Conservation (phyloP, 805 yeast species). For the Candida broadrunensis region DNA sequence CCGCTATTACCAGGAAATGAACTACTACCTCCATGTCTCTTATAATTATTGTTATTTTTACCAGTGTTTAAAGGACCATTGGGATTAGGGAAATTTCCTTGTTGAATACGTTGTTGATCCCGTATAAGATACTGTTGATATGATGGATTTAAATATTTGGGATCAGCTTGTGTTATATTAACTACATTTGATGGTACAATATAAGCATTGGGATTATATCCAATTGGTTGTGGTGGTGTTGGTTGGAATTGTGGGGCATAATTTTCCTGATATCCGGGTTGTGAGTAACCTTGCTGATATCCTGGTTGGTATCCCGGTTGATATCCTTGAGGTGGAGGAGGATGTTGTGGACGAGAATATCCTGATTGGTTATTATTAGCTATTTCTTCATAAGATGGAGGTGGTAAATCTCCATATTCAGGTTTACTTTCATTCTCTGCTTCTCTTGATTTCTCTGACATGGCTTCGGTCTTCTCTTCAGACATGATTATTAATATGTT, state of each 20-base stretch:
- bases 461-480: neutral
- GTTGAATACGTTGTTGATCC: conserved; percentile 27
- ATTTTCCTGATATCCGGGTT: conserved; percentile 1
- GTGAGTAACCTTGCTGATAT: neutral
- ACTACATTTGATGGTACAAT: conserved; percentile 28
- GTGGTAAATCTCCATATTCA: neutral
- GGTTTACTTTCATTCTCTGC: neutral
- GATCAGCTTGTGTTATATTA: conserved; percentile 36
- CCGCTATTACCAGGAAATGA: conserved; percentile 38
- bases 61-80: conserved; percentile 36
- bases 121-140: conserved; percentile 29
- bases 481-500: neutral
- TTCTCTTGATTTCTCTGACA: neutral
- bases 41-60: conserved; percentile 15
- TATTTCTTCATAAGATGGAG: neutral
- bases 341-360: conserved; percentile 8
- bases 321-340: neutral
- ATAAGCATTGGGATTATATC: conserved; percentile 24
- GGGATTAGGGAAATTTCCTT: conserved; percentile 32
- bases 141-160: conserved; percentile 34
- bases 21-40: conserved; percentile 21
- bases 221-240: conserved; percentile 1
- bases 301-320: conserved; percentile 5
- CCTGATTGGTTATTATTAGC: neutral
- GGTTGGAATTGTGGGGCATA: conserved; percentile 2